Evolutionary conservation across 2,329 filamentous ascomycete genomes (phyloP).

Genomic region (Microsporum canis): DNA sequence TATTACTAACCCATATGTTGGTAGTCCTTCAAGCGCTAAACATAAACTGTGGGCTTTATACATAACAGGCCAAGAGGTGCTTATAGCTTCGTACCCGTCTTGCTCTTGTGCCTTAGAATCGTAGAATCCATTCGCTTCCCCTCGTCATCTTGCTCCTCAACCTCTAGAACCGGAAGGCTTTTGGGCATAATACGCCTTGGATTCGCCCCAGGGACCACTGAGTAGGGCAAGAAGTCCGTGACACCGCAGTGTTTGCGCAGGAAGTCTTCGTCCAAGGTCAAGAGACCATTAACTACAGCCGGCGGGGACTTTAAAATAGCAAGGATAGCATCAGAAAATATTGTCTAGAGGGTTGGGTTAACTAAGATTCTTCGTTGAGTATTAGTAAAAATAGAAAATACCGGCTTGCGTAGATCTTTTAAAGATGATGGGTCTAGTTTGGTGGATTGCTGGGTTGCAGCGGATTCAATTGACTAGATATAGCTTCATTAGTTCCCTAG

Average conservation of each 20-base stretch:
- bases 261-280: constrained; percentile 73
- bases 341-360: constrained; percentile 35
- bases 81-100: neutral
- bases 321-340: constrained; percentile 71
- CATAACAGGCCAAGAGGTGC: neutral
- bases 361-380: neutral
- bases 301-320: constrained; percentile 55
- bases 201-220: constrained; percentile 49
- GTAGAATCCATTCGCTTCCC: constrained; percentile 51
- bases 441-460: constrained; percentile 5
- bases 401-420: constrained; percentile 53
- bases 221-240: constrained; percentile 61
- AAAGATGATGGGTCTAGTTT: constrained; percentile 19
- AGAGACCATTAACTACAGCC: constrained; percentile 54
- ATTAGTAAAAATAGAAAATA: constrained; percentile 13
- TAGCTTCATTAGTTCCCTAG: neutral
- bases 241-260: constrained; percentile 53
- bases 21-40: neutral
- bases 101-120: neutral
- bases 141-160: constrained; percentile 71
- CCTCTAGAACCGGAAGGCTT: constrained; percentile 55
- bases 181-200: constrained; percentile 71
- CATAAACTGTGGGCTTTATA: neutral
- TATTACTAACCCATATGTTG: neutral
- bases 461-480: constrained; percentile 9